Evolutionary conservation across 768 basidiomycete genomes (phyloP).

Genomic region (Cystobasidium onofrii): DNA sequence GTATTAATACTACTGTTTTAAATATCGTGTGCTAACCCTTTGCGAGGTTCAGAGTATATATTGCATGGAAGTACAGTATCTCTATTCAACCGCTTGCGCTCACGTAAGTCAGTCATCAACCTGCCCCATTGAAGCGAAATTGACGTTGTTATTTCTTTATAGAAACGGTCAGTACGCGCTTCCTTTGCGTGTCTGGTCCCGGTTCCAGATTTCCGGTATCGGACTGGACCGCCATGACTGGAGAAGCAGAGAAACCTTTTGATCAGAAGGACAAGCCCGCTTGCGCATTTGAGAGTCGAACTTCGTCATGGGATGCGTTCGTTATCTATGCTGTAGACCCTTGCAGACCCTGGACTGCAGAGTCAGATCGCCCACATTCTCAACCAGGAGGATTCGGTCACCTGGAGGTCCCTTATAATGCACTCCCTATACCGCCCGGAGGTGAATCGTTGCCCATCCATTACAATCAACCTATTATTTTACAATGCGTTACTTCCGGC

Average conservation of each 20-base stretch:
- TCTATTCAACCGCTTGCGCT: conserved; percentile 86
- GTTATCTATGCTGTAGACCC: conserved; percentile 97
- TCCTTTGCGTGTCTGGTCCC: conserved; percentile 88
- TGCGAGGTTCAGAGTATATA: background rate
- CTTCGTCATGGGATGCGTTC: conserved; percentile 88
- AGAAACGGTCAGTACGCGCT: conserved; percentile 86
- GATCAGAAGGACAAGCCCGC: conserved; percentile 58
- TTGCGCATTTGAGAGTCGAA: conserved; percentile 55
- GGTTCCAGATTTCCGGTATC: conserved; percentile 86
- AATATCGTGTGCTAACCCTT: background rate
- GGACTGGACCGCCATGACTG: conserved; percentile 77
- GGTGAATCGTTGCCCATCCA: conserved; percentile 67
- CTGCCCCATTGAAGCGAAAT: too few species aligned
- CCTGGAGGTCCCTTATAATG: conserved; percentile 83
- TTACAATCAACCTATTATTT: conserved; percentile 91
- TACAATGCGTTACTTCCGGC: conserved; percentile 89
- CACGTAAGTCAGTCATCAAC: conserved; percentile 47
- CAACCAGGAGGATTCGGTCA: conserved; percentile 80
- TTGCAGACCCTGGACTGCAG: conserved; percentile 61
- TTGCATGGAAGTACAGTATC: conserved; percentile 86
- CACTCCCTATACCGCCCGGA: conserved; percentile 66
- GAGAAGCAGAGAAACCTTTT: conserved; percentile 62
- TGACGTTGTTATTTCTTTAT: too few species aligned
- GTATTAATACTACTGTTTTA: conserved; percentile 43
- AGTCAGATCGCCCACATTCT: conserved; percentile 66